A percentile compares a stretch with the other conserved stretches of the same genome.
phyloP scores from a whole-genome alignment of 2,329 filamentous ascomycete genomes.

The Clonostachys chloroleuca region DNA sequence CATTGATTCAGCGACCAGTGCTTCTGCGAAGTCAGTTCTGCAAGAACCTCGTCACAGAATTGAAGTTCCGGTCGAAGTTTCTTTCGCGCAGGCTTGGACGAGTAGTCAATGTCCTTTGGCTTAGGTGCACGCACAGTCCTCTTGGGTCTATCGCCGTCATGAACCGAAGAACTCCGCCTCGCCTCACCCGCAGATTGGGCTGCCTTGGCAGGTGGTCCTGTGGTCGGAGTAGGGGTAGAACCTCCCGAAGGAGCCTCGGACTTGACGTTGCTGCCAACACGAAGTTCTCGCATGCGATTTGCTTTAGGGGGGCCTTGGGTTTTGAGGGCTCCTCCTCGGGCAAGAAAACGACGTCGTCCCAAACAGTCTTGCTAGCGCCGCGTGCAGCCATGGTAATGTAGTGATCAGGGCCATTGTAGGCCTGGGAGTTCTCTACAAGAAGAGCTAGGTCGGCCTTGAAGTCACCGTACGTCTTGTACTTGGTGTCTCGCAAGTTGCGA shows the following conservation, averaged over 20 bases:
- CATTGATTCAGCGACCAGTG: constrained; percentile 64
- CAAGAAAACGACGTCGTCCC: constrained; percentile 37
- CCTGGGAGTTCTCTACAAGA: constrained; percentile 72
- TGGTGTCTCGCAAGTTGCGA: constrained; percentile 65
- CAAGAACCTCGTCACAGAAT: constrained; percentile 80
- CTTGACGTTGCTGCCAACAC: constrained; percentile 12
- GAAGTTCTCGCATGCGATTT: constrained; percentile 28
- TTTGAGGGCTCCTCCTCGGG: constrained; percentile 52
- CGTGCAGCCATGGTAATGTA: constrained; percentile 58
- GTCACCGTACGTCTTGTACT: constrained; percentile 66
- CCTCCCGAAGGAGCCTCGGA: not conserved
- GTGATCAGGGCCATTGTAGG: constrained; percentile 81
- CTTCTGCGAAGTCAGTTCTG: constrained; percentile 72
- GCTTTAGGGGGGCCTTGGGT: constrained; percentile 42
- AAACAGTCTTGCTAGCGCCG: constrained; percentile 51
- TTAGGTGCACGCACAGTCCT: constrained; percentile 90
- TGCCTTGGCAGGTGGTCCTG: constrained; percentile 9
- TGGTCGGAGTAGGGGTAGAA: constrained; percentile 4
- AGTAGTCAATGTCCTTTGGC: constrained; percentile 86
- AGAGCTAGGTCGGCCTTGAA: constrained; percentile 72
- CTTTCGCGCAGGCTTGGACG: constrained; percentile 71
- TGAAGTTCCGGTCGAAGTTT: constrained; percentile 85
- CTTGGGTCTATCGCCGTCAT: constrained; percentile 78
- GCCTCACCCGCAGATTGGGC: constrained; percentile 13
- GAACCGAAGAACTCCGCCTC: constrained; percentile 76